Percentiles rank a stretch among this genome's conserved stretches.
These are phyloP conservation scores for Lindgomyces ingoldianus DNA, from an alignment of 495 filamentous ascomycete genomes.

Conservation along the genomic window DNA sequence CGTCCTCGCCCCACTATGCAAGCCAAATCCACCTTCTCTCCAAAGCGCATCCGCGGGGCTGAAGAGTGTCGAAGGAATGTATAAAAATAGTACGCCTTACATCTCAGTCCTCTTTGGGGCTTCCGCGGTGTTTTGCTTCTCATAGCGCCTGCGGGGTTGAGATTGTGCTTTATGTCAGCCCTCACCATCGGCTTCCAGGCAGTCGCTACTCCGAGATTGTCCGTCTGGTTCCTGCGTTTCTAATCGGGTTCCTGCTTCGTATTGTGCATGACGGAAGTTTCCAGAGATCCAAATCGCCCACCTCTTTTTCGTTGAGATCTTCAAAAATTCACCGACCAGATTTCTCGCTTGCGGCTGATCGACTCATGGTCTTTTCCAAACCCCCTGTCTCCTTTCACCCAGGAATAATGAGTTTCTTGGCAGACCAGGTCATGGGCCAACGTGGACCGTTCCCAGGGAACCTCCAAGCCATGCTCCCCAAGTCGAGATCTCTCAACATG, in stretches of 20 bases:
- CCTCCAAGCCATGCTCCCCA: too few species aligned
- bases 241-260: background rate
- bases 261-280: background rate
- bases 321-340: background rate
- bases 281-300: background rate
- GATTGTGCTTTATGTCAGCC: too few species aligned
- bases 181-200: too few species aligned
- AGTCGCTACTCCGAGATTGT: too few species aligned
- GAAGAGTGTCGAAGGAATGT: background rate
- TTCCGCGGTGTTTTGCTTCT: too few species aligned
- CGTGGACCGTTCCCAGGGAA: too few species aligned
- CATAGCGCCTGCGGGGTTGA: too few species aligned
- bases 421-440: too few species aligned
- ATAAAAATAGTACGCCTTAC: background rate
- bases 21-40: background rate
- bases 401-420: too few species aligned
- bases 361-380: background rate
- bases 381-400: too few species aligned
- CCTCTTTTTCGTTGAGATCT: background rate
- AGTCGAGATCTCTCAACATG: background rate
- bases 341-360: background rate
- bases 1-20: background rate
- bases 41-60: background rate
- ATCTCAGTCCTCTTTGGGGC: too few species aligned
- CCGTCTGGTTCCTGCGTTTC: background rate